Evolutionary conservation across 768 basidiomycete species (phyloP), one percentile per base, ranked within the genome.

Genomic region (Rhizopogon vinicolor): DNA sequence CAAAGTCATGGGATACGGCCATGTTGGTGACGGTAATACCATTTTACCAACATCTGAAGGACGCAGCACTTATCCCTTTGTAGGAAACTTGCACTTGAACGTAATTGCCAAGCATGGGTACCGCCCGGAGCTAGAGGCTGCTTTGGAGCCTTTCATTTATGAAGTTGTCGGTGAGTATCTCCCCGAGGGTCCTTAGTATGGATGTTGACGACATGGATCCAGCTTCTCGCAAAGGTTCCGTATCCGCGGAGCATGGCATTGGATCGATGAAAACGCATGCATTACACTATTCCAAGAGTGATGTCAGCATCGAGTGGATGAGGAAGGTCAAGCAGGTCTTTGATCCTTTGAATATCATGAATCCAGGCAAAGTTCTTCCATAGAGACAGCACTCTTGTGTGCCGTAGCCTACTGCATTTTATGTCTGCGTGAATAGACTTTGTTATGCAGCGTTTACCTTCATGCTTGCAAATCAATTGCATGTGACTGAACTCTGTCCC

Each of bases 231-330:
- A 81, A 85, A 50, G 96, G 96, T 7, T 98, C 96, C 0, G 84
- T 99, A 60, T 98, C 95, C 6, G 96, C 96, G 2, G 96, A 99
- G 67, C 96, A 99, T 68, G 96, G 96, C 5, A 86, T 99, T 52
- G 95, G 96, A n/a, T 80, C 87, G 0, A 93, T 93, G 89, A 98
- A 98, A 75, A 89, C 90, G 0, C 85, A 89, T 54, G 91, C 92
- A 14, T 82, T 98, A 19, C 80, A 79, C 40, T 98, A 97, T 72
- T 93, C 92, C 6, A 97, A 98, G 74, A 80, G 75, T 57, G 74
- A 78, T 7, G 80, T 83, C 22, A 91, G 88, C 65, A 88, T 98
- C 61, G 87, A 82, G 48, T 75, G 86, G 77, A 99, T 99, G 96
- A 88, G 81, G 72, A 86, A 79, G 71, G 85, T 99, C 65, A 98